Base-by-base conservation (phyloP, 441 rosid genomes). In the Erysimum cheiri region DNA sequence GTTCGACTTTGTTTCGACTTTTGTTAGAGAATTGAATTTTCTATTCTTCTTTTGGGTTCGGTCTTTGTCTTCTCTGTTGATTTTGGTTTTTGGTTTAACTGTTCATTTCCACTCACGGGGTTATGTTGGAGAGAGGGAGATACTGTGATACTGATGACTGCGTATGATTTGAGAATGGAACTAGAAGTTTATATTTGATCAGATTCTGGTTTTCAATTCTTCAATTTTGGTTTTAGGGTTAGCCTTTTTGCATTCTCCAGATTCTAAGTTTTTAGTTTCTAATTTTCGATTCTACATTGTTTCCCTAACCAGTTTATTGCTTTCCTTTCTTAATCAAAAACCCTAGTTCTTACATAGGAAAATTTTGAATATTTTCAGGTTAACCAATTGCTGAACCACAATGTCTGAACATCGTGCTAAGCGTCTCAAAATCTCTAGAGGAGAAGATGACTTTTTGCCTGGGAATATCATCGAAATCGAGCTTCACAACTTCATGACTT, bases 401-500 rank as follows among this genome's bases (percentile, higher is more conserved):
- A 74, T 74, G 78, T 28, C 78, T 55, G 85, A 72, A 52, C 88
- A 76, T 60, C 82, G 74, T 8, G 81, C 73, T 1, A 87, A 87
- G 65, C 90, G 90, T 36, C 90, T 47, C 56, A 87, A 70, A 77
- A 48, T 76, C 49, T 65, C 79, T 22, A 83, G 90, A 83, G 98
- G 98, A 3, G 92, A 85, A 37, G 99, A 95, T 74, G 99, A 86
- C 78, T 95, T 85, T 72, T 66, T 92, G 70, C 92, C 96, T 0
- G 98, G 99, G 56, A 95, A 89, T 77, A 95, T 95, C 3, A 77
- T 78, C 43, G 90, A 90, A 77, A 85, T 95, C 58, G 98, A 90
- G 86, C 97, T 95, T 24, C 82, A 73, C 58, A 90, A 95, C 79
- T 92, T 95, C 74, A 95, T 95, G 98, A 95, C 95, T 0, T 92